These are phyloP conservation scores for Malus hybrid DNA, from an alignment of 331 rosid species.

Conservation along the genomic window DNA sequence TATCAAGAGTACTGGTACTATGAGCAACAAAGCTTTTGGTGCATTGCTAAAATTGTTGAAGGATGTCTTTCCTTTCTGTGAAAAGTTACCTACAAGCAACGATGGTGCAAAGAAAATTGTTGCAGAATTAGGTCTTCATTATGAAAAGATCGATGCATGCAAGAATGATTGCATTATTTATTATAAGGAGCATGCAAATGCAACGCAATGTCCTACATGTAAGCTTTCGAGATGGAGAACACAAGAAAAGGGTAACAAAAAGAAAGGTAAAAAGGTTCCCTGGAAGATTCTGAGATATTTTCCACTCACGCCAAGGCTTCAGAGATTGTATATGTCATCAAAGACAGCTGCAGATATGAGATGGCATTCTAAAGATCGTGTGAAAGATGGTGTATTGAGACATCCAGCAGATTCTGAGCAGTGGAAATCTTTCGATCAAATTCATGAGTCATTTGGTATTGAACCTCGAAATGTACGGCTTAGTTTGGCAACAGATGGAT, in stretches of 20 bases:
- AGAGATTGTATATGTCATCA: not conserved
- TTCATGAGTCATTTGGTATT: not conserved
- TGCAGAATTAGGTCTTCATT: not conserved
- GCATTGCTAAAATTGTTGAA: not conserved
- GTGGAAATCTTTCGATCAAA: not conserved
- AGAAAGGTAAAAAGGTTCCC: not conserved
- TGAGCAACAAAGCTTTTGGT: not conserved
- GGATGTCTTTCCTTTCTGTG: not conserved
- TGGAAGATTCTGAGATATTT: not conserved
- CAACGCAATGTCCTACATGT: not conserved
- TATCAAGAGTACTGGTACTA: too few relatives aligned
- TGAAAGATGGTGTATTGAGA: not conserved
- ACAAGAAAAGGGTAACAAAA: not conserved
- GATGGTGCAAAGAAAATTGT: not conserved
- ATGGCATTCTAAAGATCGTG: not conserved
- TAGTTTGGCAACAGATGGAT: not conserved
- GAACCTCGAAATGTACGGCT: not conserved
- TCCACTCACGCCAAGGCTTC: not conserved
- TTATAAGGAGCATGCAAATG: not conserved
- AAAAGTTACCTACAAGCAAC: not conserved
- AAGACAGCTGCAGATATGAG: not conserved
- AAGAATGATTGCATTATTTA: not conserved
- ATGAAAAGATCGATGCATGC: not conserved
- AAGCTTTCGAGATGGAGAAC: not conserved
- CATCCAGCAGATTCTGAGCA: not conserved